Evolutionary conservation across 2,329 filamentous ascomycete species (phyloP).

Genomic region (Orbilia quercus): DNA sequence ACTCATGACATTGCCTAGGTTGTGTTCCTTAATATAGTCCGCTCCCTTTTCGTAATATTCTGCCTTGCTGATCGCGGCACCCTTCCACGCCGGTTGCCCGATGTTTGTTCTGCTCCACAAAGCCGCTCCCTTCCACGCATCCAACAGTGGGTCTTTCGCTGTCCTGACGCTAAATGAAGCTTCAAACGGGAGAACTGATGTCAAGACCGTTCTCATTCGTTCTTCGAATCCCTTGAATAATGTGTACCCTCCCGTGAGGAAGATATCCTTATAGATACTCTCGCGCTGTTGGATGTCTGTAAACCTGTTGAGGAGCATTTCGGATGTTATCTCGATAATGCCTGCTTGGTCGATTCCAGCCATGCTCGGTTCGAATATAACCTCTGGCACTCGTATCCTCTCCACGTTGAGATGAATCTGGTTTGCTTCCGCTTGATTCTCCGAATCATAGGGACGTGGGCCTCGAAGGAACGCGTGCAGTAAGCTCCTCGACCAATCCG

Average conservation of each 20-base stretch:
- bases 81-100: conserved; percentile 70
- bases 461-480: conserved; percentile 91
- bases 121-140: conserved; percentile 94
- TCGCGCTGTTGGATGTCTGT: conserved; percentile 65
- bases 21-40: conserved; percentile 83
- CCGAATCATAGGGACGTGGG: conserved; percentile 83
- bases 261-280: conserved; percentile 78
- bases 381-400: conserved; percentile 91
- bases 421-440: conserved; percentile 81
- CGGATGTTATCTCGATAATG: conserved; percentile 88
- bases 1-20: conserved; percentile 58
- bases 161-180: conserved; percentile 75
- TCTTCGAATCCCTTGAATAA: conserved; percentile 89
- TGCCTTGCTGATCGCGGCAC: conserved; percentile 76
- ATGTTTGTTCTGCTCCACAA: conserved; percentile 74
- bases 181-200: conserved; percentile 76
- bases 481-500: conserved; percentile 92
- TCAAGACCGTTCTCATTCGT: conserved; percentile 77
- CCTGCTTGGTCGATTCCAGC: conserved; percentile 93
- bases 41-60: conserved; percentile 92
- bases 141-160: conserved; percentile 80
- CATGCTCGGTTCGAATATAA: conserved; percentile 91
- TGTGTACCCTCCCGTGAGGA: conserved; percentile 93
- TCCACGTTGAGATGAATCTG: conserved; percentile 97
- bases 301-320: conserved; percentile 87